Percentiles rank a stretch among this genome's conserved stretches.
Conservation (phyloP, 495 filamentous ascomycete species). For the Trichoderma gamsii region DNA sequence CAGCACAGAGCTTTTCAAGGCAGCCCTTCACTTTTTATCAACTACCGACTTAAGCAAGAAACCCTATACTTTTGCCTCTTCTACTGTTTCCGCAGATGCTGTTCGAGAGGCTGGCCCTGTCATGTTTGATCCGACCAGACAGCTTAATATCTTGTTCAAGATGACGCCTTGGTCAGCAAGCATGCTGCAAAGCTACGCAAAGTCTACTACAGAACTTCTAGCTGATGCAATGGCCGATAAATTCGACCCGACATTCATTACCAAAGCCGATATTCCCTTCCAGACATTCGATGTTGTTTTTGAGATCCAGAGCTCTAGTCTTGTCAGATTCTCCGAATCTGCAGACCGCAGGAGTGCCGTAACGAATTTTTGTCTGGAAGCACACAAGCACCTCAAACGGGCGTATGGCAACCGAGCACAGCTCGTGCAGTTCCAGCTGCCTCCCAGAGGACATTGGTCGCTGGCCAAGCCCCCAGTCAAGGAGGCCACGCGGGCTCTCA, state of each 20-base stretch:
- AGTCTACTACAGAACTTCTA: constrained; percentile 61
- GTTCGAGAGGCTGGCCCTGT: constrained; percentile 34
- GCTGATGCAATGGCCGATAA: constrained; percentile 68
- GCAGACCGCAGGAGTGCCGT: constrained; percentile 29
- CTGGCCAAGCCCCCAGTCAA: constrained; percentile 24
- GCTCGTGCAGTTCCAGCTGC: constrained; percentile 52
- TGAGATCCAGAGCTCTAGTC: constrained; percentile 23
- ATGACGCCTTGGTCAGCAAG: constrained; percentile 83
- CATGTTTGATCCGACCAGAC: constrained; percentile 63
- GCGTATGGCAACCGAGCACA: constrained; percentile 71
- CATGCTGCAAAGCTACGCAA: constrained; percentile 63
- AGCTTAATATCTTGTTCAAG: constrained; percentile 82
- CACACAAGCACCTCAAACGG: constrained; percentile 57
- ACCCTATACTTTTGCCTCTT: constrained; percentile 50
- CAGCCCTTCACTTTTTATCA: constrained; percentile 74
- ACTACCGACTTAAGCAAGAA: constrained; percentile 59
- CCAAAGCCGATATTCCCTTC: constrained; percentile 58
- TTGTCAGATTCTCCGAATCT: constrained; percentile 19
- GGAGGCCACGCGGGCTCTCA: constrained; percentile 35
- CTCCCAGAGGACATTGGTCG: constrained; percentile 37
- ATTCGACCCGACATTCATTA: constrained; percentile 77
- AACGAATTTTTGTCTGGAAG: constrained; percentile 36
- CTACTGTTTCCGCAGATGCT: constrained; percentile 26
- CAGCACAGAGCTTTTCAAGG: constrained; percentile 93
- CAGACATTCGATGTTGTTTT: constrained; percentile 64